A percentile compares a stretch with the other conserved stretches of the same genome.
Conservation (phyloP, 2,329 filamentous ascomycete genomes). For the Bipolaris victoriae region DNA sequence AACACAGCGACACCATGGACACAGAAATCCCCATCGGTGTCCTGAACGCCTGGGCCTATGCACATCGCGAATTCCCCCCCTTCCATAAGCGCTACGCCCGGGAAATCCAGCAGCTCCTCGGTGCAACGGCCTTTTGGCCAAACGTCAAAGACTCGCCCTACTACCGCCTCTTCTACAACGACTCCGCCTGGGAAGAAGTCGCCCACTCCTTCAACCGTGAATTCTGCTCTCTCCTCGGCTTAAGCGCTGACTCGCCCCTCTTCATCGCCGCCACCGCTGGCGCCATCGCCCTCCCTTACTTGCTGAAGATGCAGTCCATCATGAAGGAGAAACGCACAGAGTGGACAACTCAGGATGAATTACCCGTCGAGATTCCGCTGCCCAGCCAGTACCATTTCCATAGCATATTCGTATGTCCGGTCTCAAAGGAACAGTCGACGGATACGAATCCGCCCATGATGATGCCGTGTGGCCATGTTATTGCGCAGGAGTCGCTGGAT, state of each 20-base stretch:
- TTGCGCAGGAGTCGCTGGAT: conserved; percentile 82
- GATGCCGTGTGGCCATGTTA: conserved; percentile 92
- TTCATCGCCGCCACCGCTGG: conserved; percentile 93
- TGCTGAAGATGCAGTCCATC: conserved; percentile 86
- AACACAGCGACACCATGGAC: conserved; percentile 59
- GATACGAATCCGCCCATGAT: conserved; percentile 95
- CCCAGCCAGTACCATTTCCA: conserved; percentile 77
- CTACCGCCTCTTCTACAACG: conserved; percentile 74
- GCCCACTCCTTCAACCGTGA: conserved; percentile 88
- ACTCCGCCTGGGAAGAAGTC: conserved; percentile 80
- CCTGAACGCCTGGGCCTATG: conserved; percentile 75
- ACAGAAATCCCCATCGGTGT: conserved; percentile 53
- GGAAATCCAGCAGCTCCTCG: conserved; percentile 82
- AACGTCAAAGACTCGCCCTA: conserved; percentile 83
- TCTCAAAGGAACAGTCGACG: conserved; percentile 94
- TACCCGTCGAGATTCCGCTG: conserved; percentile 76
- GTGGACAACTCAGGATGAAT: conserved; percentile 90
- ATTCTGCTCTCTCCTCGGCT: conserved; percentile 88
- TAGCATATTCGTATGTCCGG: conserved; percentile 96
- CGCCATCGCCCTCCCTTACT: conserved; percentile 84
- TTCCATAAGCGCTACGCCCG: conserved; percentile 77
- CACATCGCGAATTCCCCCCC: conserved; percentile 71
- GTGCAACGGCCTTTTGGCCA: conserved; percentile 77
- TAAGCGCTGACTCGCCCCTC: conserved; percentile 89
- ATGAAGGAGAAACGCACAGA: conserved; percentile 90